Evolutionary conservation across 192 early-diverging fungal species (phyloP), one percentile per base, ranked within the genome.

Genomic region (Podochytrium sp.): DNA sequence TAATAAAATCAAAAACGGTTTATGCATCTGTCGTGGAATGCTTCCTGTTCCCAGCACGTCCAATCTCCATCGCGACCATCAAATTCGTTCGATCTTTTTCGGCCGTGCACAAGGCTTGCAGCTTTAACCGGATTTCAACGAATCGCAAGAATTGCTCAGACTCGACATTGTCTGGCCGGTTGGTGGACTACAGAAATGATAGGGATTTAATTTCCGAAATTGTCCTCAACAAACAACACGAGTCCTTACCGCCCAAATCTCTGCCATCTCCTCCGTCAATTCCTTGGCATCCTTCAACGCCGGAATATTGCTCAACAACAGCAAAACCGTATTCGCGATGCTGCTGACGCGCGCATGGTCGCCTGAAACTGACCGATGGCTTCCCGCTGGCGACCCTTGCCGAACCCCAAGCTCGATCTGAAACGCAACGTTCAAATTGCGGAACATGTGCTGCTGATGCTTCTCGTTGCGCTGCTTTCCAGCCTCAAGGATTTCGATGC

Each of bases 31-130:
- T n/a, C n/a, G n/a, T n/a, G n/a, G n/a, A n/a, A 23, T 55, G 10
- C 23, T 55, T 10, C 1, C 52, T 20, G 52, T 55, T 55, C 23
- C 12, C 7, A 27, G 20, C 52, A 27, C 52, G 10, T 23, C 52
- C 52, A 55, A 55, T 55, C 52, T 55, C 52, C 20, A 55, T 55
- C 5, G 52, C 52, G 25, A 55, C 23, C 52, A 55, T 55, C 52
- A 55, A 29, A 55, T 25, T 55, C 1, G 52, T 55, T 20, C 52
- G 52, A 55, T 55, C 52, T 23, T 7, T 25, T 55, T 55, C 52
- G 25, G 52, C 20, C 20, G 7, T 7, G 25, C 52, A 55, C 23
- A 55, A 29, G 23, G 52, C 52, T 55, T 55, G 52, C 7, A 55
- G 25, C 23, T 55, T 55, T 7, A 29, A 55, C 25, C 30, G 52